Conservation (phyloP, 768 basidiomycete genomes). For the Polyporus arcularius region DNA sequence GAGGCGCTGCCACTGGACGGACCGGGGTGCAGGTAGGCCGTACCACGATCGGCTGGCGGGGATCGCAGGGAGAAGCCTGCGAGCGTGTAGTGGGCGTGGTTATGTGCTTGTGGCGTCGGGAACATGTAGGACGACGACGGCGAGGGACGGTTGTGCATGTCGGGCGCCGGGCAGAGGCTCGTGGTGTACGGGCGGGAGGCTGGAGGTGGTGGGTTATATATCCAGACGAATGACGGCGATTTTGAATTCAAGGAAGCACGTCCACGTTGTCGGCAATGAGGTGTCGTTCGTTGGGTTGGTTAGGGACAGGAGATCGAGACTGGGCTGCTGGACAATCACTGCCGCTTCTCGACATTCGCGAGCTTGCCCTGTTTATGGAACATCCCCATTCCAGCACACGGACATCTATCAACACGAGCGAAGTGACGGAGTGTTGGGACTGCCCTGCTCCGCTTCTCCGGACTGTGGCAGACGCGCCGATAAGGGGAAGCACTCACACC, state of each 20-base stretch:
- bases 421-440: constrained; percentile 2
- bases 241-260: constrained; percentile 20
- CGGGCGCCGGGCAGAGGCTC: constrained; percentile 7
- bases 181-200: constrained; percentile 17
- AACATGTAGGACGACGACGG: constrained; percentile 11
- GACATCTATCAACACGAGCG: constrained; percentile 4
- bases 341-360: constrained; percentile 1
- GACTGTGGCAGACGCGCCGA: constrained; percentile 9
- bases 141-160: constrained; percentile 16
- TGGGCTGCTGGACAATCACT: constrained; percentile 7
- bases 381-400: constrained; percentile 5
- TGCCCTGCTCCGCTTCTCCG: constrained; percentile 1
- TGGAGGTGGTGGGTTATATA: constrained; percentile 20
- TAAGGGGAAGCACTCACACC: constrained; percentile 3
- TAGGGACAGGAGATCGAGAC: constrained; percentile 12
- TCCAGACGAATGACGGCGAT: constrained; percentile 3
- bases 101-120: constrained; percentile 15
- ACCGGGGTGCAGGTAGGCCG: constrained; percentile 8
- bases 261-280: constrained; percentile 20
- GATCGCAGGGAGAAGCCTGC: constrained; percentile 27
- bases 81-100: constrained; percentile 20
- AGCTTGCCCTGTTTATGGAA: neutral
- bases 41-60: constrained; percentile 16
- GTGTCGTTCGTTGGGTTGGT: constrained; percentile 2
- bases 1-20: constrained; percentile 22